Percentiles rank a stretch among this genome's conserved stretches.
These are phyloP conservation scores for Ceriops tagal DNA, from an alignment of 345 rosid species.

Conservation along the genomic window DNA sequence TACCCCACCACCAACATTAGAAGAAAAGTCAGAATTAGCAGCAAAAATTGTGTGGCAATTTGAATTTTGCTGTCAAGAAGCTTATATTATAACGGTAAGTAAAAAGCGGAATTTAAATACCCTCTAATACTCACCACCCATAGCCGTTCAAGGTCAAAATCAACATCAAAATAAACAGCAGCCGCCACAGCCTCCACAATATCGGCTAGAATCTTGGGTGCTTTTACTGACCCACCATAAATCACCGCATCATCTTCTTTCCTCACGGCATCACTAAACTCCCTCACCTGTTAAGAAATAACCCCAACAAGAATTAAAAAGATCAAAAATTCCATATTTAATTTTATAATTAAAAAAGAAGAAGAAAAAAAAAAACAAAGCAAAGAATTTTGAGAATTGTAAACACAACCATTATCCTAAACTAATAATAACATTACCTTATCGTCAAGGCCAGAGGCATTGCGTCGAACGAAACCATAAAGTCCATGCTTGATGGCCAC, in stretches of 20 bases:
- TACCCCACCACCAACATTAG: too few species aligned
- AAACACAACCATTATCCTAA: too few species aligned
- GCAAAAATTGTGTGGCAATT: too few species aligned
- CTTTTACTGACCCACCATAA: constrained; percentile 66
- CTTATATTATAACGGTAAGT: too few species aligned
- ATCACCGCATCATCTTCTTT: constrained; percentile 44
- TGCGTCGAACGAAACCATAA: constrained; percentile 42
- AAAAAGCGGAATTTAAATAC: too few species aligned
- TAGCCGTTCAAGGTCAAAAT: constrained; percentile 48
- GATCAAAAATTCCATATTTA: not conserved
- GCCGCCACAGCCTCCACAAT: constrained; percentile 73
- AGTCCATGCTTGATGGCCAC: constrained; percentile 54
- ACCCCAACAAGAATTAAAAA: constrained; percentile 1
- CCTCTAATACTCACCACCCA: constrained; percentile 58
- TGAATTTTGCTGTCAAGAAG: too few species aligned
- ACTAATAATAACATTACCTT: constrained; percentile 17
- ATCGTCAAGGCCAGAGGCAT: constrained; percentile 39
- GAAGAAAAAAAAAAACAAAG: too few species aligned
- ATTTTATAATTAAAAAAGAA: too few species aligned
- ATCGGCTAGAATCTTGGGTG: constrained; percentile 82
- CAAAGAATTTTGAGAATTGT: too few species aligned
- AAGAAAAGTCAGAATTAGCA: too few species aligned
- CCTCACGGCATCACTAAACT: constrained; percentile 48
- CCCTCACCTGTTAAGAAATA: constrained; percentile 43
- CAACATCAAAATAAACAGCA: constrained; percentile 60